A percentile compares a stretch with the other conserved stretches of the same genome.
phyloP scores from a whole-genome alignment of 495 filamentous ascomycete genomes.

The Parachaetomium inaequale region DNA sequence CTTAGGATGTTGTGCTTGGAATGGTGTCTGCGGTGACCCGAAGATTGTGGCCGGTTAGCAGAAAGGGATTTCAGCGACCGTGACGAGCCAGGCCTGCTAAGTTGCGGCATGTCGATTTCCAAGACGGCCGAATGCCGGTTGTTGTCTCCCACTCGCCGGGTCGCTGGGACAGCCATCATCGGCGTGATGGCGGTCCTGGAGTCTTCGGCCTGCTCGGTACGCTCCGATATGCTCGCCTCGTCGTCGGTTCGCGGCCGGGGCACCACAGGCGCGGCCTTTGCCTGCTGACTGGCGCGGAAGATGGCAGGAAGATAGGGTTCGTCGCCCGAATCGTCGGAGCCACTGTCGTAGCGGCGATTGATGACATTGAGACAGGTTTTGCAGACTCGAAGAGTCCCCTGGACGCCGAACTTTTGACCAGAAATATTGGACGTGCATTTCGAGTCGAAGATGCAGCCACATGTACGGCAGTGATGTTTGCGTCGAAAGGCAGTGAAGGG shows the following conservation, averaged over 20 bases:
- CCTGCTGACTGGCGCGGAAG: slow-evolving; percentile 49
- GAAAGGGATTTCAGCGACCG: slow-evolving; percentile 82
- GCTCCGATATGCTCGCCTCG: slow-evolving; percentile 40
- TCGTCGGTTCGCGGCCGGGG: slow-evolving; percentile 33
- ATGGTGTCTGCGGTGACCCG: slow-evolving; percentile 76
- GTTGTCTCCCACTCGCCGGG: slow-evolving; percentile 74
- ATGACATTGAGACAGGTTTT: slow-evolving; percentile 93
- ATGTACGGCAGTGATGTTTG: slow-evolving; percentile 92
- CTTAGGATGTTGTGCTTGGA: slow-evolving; percentile 78
- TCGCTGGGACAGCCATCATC: slow-evolving; percentile 85
- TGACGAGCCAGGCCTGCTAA: slow-evolving; percentile 80
- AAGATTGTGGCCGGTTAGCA: slow-evolving; percentile 63
- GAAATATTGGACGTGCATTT: slow-evolving; percentile 91
- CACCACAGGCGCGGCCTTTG: slow-evolving; percentile 33
- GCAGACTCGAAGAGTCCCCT: slow-evolving; percentile 82
- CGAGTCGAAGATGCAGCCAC: slow-evolving; percentile 96
- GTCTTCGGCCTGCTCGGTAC: slow-evolving; percentile 42
- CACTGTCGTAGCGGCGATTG: slow-evolving; percentile 79
- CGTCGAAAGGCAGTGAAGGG: slow-evolving; percentile 89
- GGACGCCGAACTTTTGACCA: slow-evolving; percentile 81
- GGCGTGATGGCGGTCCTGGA: slow-evolving; percentile 51
- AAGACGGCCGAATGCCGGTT: slow-evolving; percentile 85
- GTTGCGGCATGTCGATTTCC: slow-evolving; percentile 69
- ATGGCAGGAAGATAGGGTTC: slow-evolving; percentile 54
- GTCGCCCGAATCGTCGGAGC: slow-evolving; percentile 78